Base-by-base conservation (phyloP, 148 eudicot genomes). In the Spergularia bocconei region DNA sequence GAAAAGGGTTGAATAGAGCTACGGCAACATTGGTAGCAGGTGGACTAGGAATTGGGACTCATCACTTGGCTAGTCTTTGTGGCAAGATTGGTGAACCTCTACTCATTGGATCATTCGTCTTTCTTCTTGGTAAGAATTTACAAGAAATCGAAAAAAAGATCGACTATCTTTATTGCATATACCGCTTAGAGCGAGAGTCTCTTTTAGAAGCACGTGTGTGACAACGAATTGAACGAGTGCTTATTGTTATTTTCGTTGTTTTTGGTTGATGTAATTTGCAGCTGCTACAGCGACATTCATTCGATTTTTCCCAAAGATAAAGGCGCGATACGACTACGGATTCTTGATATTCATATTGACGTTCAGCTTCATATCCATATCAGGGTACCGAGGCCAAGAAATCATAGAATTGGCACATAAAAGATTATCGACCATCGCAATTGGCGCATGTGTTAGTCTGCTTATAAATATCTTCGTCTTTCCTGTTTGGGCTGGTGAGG, bases 401-500 rank as follows among this genome's bases (percentile, higher is more conserved):
- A 76, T 89, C 13, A 54, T 89, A 55, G 83, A 85, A 0, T 25
- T 89, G 62, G 88, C 92, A 23, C 79, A 80, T 8, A 75, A 86
- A 68, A 85, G 97, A 68, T 33, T 89, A 2, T 82, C 86, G 0
- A 91, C 91, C 0, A 77, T 89, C 4, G 70, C 81, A 1, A 84
- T 91, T n/a, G 97, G 97, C 23, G 85, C 72, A 20, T 58, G 79
- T 16, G 79, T 82, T 50, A 82, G 87, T 61, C 59, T 91, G 47
- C 14, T 87, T 0, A 67, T 85, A 5, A 84, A 83, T 61, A 76
- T 89, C 15, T 72, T 82, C 25, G 23, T 88, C 12, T 85, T 72
- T 65, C 97, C 93, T 0, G 93, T 88, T 33, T 91, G 93, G 97
- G 91, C 90, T 59, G 97, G 97, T 19, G 79, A 82, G 67, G 93